Evolutionary conservation across 2,329 filamentous ascomycete genomes (phyloP).

Genomic region (Beauveria varroae): DNA sequence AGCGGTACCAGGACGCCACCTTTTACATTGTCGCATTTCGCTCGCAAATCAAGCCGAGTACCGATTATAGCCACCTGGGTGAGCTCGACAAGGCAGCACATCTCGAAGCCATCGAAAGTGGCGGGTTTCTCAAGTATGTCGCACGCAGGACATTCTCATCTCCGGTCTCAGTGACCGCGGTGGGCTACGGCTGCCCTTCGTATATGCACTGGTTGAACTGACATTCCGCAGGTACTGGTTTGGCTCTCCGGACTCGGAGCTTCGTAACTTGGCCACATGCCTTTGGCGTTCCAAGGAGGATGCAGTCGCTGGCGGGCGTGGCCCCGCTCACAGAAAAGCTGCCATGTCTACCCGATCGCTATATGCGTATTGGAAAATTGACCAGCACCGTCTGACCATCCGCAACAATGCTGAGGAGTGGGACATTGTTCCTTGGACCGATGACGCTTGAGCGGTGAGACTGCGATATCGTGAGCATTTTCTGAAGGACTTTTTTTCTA

Average conservation of each 20-base stretch:
- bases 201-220: not conserved
- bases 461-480: constrained; percentile 10
- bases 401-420: constrained; percentile 57
- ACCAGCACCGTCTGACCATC: constrained; percentile 62
- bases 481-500: not conserved
- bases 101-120: constrained; percentile 68
- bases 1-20: constrained; percentile 49
- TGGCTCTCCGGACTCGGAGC: constrained; percentile 59
- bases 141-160: not conserved
- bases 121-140: constrained; percentile 70
- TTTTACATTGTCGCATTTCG: constrained; percentile 87
- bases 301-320: constrained; percentile 50
- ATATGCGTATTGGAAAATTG: constrained; percentile 62
- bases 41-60: constrained; percentile 60
- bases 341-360: constrained; percentile 56
- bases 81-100: constrained; percentile 72
- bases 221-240: constrained; percentile 68
- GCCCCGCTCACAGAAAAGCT: constrained; percentile 56
- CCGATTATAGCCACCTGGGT: constrained; percentile 61
- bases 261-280: constrained; percentile 76
- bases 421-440: constrained; percentile 53
- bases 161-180: not conserved
- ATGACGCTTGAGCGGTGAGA: constrained; percentile 8
- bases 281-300: constrained; percentile 56
- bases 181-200: not conserved